Conservation (phyloP, 129 eudicot species). For the Chrysanthemum makinoi region DNA sequence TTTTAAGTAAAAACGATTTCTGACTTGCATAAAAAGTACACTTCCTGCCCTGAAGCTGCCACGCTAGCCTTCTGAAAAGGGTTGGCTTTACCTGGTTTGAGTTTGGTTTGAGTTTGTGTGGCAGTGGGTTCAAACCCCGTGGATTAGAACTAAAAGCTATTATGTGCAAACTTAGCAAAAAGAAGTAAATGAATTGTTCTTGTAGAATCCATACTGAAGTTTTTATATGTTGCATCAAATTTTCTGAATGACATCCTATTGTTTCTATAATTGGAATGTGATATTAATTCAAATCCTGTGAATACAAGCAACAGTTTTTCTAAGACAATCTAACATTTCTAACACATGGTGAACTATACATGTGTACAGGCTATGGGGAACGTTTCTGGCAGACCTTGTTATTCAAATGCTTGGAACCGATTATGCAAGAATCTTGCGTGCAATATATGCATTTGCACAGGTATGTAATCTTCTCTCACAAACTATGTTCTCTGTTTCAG, state of each 20-base stretch:
- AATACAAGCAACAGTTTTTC: not conserved
- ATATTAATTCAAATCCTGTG: not conserved
- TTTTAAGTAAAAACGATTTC: too few relatives aligned
- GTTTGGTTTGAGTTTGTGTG: too few relatives aligned
- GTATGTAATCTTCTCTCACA: constrained; percentile 34
- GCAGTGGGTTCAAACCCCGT: too few relatives aligned
- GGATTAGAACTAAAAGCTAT: too few relatives aligned
- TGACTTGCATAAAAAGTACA: too few relatives aligned
- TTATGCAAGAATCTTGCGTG: constrained; percentile 88
- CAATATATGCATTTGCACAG: constrained; percentile 97
- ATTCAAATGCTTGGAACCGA: constrained; percentile 99
- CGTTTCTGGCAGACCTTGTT: constrained; percentile 80
- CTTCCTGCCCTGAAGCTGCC: too few relatives aligned
- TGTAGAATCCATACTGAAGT: not conserved
- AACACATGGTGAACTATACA: constrained; percentile 8
- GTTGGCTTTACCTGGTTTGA: too few relatives aligned
- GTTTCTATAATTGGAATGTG: not conserved
- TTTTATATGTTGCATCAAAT: not conserved
- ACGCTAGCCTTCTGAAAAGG: too few relatives aligned
- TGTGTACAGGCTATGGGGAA: constrained; percentile 86
- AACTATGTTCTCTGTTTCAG: not conserved
- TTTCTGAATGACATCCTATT: not conserved
- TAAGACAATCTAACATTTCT: not conserved
- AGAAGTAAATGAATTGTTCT: not conserved
- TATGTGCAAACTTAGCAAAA: constrained; percentile 9